Percentiles rank a stretch among this genome's conserved stretches.
Conservation (phyloP, 352 stramenopile genomes). For the Aphanomyces astaci region DNA sequence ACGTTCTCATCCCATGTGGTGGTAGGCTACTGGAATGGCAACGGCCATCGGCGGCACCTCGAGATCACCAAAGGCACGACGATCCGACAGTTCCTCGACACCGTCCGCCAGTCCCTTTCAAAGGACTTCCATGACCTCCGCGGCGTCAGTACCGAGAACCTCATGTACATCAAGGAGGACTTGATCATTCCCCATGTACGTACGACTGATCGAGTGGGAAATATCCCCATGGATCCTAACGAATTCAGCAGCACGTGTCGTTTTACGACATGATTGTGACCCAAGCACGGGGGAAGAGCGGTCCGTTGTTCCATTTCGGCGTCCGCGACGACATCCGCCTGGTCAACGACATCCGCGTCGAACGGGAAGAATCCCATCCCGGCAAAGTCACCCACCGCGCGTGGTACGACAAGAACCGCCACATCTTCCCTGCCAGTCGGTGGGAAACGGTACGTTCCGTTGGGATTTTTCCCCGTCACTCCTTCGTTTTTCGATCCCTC, state of each 20-base stretch:
- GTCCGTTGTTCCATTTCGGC: slow-evolving; percentile 97
- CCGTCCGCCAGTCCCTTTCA: slow-evolving; percentile 84
- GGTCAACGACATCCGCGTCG: slow-evolving; percentile 89
- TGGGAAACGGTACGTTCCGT: slow-evolving; percentile 90
- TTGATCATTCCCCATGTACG: slow-evolving; percentile 94
- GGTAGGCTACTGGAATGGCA: slow-evolving; percentile 93
- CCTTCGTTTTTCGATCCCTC: too few relatives aligned
- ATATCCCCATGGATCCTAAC: too few relatives aligned
- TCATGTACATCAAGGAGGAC: slow-evolving; percentile 98
- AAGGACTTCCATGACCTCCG: slow-evolving; percentile 91
- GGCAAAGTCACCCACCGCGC: slow-evolving; percentile 96
- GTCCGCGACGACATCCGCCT: slow-evolving; percentile 90
- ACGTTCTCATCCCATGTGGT: neutral
- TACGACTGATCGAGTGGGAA: too few relatives aligned
- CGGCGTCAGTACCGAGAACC: slow-evolving; percentile 85
- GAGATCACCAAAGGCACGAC: slow-evolving; percentile 89
- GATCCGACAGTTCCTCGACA: slow-evolving; percentile 82
- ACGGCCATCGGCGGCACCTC: slow-evolving; percentile 90
- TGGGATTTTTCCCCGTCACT: neutral
- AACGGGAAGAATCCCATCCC: slow-evolving; percentile 97
- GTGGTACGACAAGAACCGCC: slow-evolving; percentile 99
- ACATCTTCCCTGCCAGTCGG: slow-evolving; percentile 97
- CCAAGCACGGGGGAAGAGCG: slow-evolving; percentile 95
- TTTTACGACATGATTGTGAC: slow-evolving; percentile 99
- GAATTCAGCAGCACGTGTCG: slow-evolving; percentile 79